phyloP scores from a whole-genome alignment of 148 eudicot genomes.

The Rhododendron ovatum region DNA sequence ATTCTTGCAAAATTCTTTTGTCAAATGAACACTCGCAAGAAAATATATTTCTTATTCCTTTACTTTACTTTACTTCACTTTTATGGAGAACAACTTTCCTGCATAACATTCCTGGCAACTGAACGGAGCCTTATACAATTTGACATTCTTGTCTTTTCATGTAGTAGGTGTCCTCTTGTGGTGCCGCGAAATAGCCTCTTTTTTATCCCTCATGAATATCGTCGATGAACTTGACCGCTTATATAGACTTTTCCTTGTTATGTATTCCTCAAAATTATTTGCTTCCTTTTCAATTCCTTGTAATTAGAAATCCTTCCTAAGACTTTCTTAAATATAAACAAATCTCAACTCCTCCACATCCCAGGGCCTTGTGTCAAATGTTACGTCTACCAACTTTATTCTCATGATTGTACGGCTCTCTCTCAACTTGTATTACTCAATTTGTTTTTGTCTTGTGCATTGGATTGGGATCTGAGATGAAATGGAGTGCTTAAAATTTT shows the following conservation, averaged over 20 bases:
- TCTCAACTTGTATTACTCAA: not conserved
- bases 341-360: not conserved
- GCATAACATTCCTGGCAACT: too few relatives aligned
- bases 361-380: not conserved
- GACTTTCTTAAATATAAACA: not conserved
- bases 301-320: not conserved
- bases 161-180: not conserved
- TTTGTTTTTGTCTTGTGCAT: not conserved
- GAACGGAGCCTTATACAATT: not conserved
- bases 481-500: not conserved
- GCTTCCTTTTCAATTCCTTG: not conserved
- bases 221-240: not conserved
- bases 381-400: not conserved
- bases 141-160: not conserved
- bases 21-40: too few relatives aligned
- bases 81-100: too few relatives aligned
- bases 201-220: not conserved
- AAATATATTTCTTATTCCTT: too few relatives aligned
- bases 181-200: not conserved
- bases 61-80: too few relatives aligned
- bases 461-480: conserved; percentile 1
- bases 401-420: not conserved
- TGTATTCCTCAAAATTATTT: not conserved
- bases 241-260: not conserved
- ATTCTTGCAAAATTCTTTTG: too few relatives aligned